Evolutionary conservation across 2,329 filamentous ascomycete genomes (phyloP), one percentile per base, ranked within the genome.

Genomic region (Sporothrix inflata): DNA sequence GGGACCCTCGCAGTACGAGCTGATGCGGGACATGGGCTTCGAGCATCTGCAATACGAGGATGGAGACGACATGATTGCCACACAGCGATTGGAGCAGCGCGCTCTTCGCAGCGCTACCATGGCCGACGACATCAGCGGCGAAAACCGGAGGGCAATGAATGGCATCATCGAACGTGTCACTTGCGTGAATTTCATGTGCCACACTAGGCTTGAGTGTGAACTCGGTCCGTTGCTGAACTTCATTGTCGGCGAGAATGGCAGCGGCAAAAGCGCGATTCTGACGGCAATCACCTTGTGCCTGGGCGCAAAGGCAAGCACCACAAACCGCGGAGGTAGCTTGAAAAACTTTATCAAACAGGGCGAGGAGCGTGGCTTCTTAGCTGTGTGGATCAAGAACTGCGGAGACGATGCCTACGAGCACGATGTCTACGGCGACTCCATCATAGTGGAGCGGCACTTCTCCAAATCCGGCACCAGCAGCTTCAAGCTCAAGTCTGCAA

Each of bases 151-250:
- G 1, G 91, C 93, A 0, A 92, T 97, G 51, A 91, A 92, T 76
- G 94, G 94, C 1, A 95, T 98, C 71, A 91, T 98, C 63, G 92
- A 97, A 80, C 91, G 91, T 74, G 92, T 98, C 71, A 92, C 90
- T 49, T 97, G 94, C 80, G 88, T 90, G 77, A 98, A 98, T 80
- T 98, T 98, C 82, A 98, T 98, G 96, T 98, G 95, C 78, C 96
- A 99, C 80, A 85, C 90, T 60, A 90, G 91, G 71, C 87, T 98
- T 21, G 89, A 91, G 57, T 92, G 97, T 73, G 88, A 92, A 72
- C 85, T 99, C n/a, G 96, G 96, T 0, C 96, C 96, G 0, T 84
- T 98, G 49, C 97, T 99, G 81, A 99, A 99, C 81, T 99, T 99
- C 82, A 94, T 99, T 74, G 94, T 98, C 71, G 96, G 96, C 19